Conservation (phyloP, 2,329 filamentous ascomycete genomes). For the Pyrenophora graminea region DNA sequence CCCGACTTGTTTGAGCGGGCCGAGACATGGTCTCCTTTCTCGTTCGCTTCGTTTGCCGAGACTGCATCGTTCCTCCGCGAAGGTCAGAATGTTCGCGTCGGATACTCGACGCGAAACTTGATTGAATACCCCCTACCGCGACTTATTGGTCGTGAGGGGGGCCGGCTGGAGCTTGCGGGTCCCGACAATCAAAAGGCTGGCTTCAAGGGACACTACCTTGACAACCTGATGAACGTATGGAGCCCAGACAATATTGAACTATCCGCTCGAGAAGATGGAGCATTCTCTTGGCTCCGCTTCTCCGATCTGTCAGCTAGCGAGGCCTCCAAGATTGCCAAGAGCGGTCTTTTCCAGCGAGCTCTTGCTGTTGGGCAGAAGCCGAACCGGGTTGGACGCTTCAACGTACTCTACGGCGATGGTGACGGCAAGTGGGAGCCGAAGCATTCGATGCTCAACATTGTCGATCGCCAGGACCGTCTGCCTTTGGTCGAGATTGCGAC, state of each 20-base stretch:
- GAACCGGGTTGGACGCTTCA: constrained; percentile 68
- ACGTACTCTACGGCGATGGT: constrained; percentile 68
- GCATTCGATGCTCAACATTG: constrained; percentile 82
- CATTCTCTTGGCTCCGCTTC: constrained; percentile 91
- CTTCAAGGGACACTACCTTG: constrained; percentile 76
- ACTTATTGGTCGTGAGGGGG: constrained; percentile 79
- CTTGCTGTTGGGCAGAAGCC: constrained; percentile 58
- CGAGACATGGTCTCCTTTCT: constrained; percentile 84
- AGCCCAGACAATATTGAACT: constrained; percentile 74
- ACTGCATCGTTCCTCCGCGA: constrained; percentile 94
- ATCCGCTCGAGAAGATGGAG: constrained; percentile 63
- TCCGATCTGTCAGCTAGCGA: constrained; percentile 76
- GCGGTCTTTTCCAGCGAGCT: constrained; percentile 74
- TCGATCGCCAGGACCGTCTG: constrained; percentile 67
- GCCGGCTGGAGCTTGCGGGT: constrained; percentile 74
- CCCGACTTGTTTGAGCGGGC: constrained; percentile 95
- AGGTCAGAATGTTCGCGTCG: constrained; percentile 75
- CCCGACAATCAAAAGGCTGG: constrained; percentile 75
- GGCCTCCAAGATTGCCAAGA: constrained; percentile 69
- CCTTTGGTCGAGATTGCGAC: constrained; percentile 70
- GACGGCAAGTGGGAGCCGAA: constrained; percentile 69
- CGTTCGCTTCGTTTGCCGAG: constrained; percentile 86
- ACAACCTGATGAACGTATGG: constrained; percentile 89
- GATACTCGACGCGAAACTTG: constrained; percentile 83
- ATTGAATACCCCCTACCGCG: constrained; percentile 85